Percentiles rank a stretch among this genome's conserved stretches.
Conservation (phyloP, 2,329 filamentous ascomycete species). For the Amauroascus niger region DNA sequence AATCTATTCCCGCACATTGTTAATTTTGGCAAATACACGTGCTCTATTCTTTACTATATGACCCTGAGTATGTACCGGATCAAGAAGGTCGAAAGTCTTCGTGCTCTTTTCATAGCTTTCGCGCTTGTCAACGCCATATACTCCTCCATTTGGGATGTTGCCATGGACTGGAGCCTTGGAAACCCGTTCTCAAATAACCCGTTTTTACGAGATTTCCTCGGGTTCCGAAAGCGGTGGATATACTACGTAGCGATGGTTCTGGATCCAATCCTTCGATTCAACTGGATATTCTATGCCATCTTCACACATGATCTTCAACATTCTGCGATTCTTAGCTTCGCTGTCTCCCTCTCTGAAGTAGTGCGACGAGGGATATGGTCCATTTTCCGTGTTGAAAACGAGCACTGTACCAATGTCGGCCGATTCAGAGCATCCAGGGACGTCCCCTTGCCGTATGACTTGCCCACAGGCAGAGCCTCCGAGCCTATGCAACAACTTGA, state of each 20-base stretch:
- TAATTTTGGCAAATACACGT: constrained; percentile 84
- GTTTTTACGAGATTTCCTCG: constrained; percentile 66
- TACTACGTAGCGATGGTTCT: constrained; percentile 80
- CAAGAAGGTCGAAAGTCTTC: constrained; percentile 46
- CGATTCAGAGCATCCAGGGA: constrained; percentile 85
- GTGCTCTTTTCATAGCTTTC: constrained; percentile 66
- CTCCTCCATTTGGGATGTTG: constrained; percentile 80
- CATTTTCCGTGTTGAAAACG: constrained; percentile 90
- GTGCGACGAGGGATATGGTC: constrained; percentile 83
- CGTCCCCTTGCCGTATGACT: constrained; percentile 70
- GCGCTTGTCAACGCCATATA: constrained; percentile 77
- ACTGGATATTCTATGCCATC: constrained; percentile 89
- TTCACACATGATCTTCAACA: constrained; percentile 73
- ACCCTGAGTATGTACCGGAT: constrained; percentile 78
- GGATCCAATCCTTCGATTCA: constrained; percentile 79
- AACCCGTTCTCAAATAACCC: constrained; percentile 61
- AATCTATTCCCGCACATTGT: constrained; percentile 87
- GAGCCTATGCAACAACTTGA: not conserved
- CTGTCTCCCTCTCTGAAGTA: constrained; percentile 68
- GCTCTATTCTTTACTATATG: constrained; percentile 70
- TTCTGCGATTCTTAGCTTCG: constrained; percentile 69
- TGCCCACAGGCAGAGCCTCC: constrained; percentile 22
- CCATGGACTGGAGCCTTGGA: constrained; percentile 93
- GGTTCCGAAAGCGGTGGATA: constrained; percentile 65
- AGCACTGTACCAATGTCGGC: constrained; percentile 86